Percentiles rank a stretch among this genome's conserved stretches.
phyloP scores from a whole-genome alignment of 768 basidiomycete species.

The Clathrus columnatus region DNA sequence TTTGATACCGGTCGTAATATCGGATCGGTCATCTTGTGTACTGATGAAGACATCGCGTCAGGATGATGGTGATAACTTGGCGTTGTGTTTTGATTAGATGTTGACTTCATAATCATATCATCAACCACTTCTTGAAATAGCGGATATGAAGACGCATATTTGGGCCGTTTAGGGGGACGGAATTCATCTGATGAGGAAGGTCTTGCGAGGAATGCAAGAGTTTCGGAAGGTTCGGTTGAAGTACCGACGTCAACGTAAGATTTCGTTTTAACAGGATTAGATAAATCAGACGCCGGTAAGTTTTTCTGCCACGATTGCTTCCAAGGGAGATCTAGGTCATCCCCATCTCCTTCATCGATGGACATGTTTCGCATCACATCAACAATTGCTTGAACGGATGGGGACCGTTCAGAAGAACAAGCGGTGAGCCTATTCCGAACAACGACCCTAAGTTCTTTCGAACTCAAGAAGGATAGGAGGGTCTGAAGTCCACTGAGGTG shows the following conservation, averaged over 20 bases:
- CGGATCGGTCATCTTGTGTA: not conserved
- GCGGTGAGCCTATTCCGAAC: not conserved
- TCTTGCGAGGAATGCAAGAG: not conserved
- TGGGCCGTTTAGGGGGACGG: not conserved
- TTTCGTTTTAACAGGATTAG: not conserved
- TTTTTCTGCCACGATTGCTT: not conserved
- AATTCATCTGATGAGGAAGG: not conserved
- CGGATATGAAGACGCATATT: not conserved
- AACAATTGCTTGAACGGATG: not conserved
- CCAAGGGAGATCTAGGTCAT: not conserved
- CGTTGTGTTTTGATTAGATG: not conserved
- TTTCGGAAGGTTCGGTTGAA: not conserved
- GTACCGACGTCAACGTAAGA: not conserved
- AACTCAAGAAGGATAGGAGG: constrained; percentile 1
- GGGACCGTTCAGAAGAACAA: not conserved
- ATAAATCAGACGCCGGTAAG: not conserved
- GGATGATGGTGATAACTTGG: not conserved
- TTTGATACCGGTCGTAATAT: not conserved
- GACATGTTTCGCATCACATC: constrained; percentile 4
- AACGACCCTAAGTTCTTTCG: constrained; percentile 1
- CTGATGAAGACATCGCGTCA: not conserved
- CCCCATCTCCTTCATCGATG: not conserved
- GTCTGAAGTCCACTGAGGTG: constrained; percentile 5
- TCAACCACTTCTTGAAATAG: not conserved
- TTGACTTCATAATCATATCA: not conserved